phyloP scores from a whole-genome alignment of 441 rosid species.

The Isatis lusitanica region DNA sequence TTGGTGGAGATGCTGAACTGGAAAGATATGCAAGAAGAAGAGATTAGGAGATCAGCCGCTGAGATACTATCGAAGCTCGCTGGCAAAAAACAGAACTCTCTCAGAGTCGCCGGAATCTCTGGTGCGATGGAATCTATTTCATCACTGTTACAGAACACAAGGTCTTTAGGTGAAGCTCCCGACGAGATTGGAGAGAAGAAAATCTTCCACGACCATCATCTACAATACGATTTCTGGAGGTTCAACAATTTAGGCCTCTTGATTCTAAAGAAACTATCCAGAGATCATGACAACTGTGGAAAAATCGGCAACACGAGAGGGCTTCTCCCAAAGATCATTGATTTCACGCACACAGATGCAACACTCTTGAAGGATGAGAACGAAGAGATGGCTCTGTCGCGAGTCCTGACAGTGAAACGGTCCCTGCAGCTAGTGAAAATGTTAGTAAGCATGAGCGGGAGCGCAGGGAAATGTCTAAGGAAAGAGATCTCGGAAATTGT shows the following conservation, averaged over 20 bases:
- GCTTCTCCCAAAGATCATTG: slow-evolving; percentile 80
- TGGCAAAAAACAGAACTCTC: slow-evolving; percentile 78
- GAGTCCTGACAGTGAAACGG: slow-evolving; percentile 64
- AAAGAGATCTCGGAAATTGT: slow-evolving; percentile 83
- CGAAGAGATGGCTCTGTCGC: slow-evolving; percentile 45
- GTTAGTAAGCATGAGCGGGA: slow-evolving; percentile 78
- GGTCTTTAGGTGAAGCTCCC: slow-evolving; percentile 54
- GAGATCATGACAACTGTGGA: slow-evolving; percentile 87
- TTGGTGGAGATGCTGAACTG: slow-evolving; percentile 93
- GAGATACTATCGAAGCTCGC: slow-evolving; percentile 77
- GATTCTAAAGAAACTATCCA: slow-evolving; percentile 78
- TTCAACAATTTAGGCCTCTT: slow-evolving; percentile 81
- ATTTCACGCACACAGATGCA: slow-evolving; percentile 66
- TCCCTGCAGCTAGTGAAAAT: slow-evolving; percentile 84
- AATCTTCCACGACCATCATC: slow-evolving; percentile 43
- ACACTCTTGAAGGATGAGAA: slow-evolving; percentile 51
- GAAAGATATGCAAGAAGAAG: slow-evolving; percentile 86
- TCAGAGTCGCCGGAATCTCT: slow-evolving; percentile 81
- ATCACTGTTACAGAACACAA: slow-evolving; percentile 66
- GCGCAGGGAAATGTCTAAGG: slow-evolving; percentile 68
- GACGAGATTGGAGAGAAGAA: slow-evolving; percentile 82
- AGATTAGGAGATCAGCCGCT: slow-evolving; percentile 75
- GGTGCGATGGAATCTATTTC: slow-evolving; percentile 96
- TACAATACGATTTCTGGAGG: slow-evolving; percentile 65
- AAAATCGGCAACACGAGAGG: slow-evolving; percentile 93